A percentile compares a stretch with the other conserved stretches of the same genome.
Evolutionary conservation across 2,329 filamentous ascomycete species (phyloP).

Genomic region (Clonostachys sp.): DNA sequence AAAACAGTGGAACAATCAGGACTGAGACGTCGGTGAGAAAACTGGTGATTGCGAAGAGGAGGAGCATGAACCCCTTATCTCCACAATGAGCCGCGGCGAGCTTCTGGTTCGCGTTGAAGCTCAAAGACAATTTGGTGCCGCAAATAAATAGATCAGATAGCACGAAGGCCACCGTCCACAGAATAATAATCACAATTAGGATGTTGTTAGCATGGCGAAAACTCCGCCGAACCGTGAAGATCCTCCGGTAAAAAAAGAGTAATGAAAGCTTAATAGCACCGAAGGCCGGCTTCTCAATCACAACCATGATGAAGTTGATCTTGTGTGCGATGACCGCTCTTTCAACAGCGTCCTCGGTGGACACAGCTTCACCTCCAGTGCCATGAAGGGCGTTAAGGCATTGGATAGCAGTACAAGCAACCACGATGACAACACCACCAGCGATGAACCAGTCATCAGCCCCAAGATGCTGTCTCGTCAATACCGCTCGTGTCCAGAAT

Average conservation of each 20-base stretch:
- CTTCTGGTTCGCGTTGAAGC: conserved; percentile 1
- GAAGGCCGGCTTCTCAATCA: conserved; percentile 6
- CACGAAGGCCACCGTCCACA: conserved; percentile 3
- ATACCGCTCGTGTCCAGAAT: conserved; percentile 3
- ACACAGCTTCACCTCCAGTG: conserved; percentile 3
- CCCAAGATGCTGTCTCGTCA: conserved; percentile 1
- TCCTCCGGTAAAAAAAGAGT: conserved; percentile 6
- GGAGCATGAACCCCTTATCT: conserved; percentile 4
- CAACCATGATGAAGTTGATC: conserved; percentile 5
- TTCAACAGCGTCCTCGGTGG: conserved; percentile 1
- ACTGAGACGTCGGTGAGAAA: conserved; percentile 5
- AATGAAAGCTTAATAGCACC: conserved; percentile 6
- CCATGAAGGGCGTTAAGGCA: conserved; percentile 4
- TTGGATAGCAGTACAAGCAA: conserved; percentile 3
- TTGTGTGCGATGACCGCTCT: not conserved
- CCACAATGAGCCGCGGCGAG: conserved; percentile 1
- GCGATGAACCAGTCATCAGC: conserved; percentile 5
- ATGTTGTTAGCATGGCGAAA: conserved; percentile 2
- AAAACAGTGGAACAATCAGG: conserved; percentile 2
- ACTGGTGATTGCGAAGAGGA: conserved; percentile 6
- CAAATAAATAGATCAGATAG: conserved; percentile 4
- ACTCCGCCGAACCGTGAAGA: conserved; percentile 4
- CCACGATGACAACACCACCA: conserved; percentile 1
- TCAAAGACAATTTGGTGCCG: conserved; percentile 1
- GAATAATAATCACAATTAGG: conserved; percentile 2